phyloP scores from a whole-genome alignment of 2,329 filamentous ascomycete species.

The Ceratocystis papillata region DNA sequence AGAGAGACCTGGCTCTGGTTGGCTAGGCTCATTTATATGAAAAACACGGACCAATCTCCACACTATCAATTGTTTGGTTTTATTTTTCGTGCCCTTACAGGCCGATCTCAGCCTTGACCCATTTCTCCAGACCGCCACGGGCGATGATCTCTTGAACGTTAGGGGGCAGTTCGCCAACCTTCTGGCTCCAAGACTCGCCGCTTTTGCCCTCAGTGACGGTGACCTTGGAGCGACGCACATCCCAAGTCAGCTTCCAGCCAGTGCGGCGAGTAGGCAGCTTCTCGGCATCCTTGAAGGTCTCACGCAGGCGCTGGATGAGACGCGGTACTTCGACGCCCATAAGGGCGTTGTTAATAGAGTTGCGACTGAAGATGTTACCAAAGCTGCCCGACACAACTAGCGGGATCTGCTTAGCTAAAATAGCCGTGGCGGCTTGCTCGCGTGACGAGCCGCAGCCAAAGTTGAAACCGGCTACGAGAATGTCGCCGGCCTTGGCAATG shows the following conservation, averaged over 20 bases:
- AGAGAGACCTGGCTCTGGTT: background rate
- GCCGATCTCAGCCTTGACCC: constrained; percentile 62
- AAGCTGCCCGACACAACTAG: constrained; percentile 74
- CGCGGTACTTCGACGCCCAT: constrained; percentile 60
- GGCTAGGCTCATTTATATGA: background rate
- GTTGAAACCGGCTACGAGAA: constrained; percentile 77
- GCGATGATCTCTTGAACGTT: constrained; percentile 84
- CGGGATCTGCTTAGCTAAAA: constrained; percentile 68
- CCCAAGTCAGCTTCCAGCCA: constrained; percentile 76
- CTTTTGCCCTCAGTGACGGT: constrained; percentile 57
- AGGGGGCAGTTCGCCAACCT: constrained; percentile 69
- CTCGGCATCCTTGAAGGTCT: constrained; percentile 30
- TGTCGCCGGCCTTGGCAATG: constrained; percentile 58
- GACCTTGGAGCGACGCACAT: constrained; percentile 61
- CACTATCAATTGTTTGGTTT: background rate
- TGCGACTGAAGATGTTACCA: constrained; percentile 70
- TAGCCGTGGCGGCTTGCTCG: constrained; percentile 81
- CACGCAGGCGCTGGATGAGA: constrained; percentile 54
- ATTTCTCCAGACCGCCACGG: constrained; percentile 65
- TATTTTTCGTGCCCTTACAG: constrained; percentile 4
- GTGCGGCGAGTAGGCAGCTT: constrained; percentile 60
- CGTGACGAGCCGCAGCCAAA: constrained; percentile 74
- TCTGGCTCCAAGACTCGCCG: constrained; percentile 62
- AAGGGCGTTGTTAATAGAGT: constrained; percentile 70
- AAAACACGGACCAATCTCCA: background rate